Evolutionary conservation across 768 basidiomycete species (phyloP).

Genomic region (Peribolospora baueri): DNA sequence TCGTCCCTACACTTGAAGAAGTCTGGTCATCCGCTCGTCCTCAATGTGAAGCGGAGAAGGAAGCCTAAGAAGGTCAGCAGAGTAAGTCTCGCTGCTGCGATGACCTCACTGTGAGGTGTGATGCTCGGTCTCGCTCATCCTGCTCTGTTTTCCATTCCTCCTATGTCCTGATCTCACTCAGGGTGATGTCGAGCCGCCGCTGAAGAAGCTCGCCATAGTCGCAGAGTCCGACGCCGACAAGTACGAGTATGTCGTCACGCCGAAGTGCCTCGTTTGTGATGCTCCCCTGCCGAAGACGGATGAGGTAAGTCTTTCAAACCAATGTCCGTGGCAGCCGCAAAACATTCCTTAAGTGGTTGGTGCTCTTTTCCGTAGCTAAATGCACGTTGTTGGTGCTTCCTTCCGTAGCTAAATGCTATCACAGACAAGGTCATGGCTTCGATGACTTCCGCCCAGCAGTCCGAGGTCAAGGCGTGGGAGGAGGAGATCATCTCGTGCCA

Average conservation of each 20-base stretch:
- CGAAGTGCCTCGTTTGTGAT: constrained; percentile 53
- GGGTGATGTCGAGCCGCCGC: constrained; percentile 58
- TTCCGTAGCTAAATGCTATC: constrained; percentile 22
- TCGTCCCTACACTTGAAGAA: constrained; percentile 45
- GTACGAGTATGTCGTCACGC: constrained; percentile 38
- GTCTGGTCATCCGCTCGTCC: constrained; percentile 43
- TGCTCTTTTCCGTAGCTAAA: background rate
- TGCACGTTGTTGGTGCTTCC: constrained; percentile 8
- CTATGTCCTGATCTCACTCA: constrained; percentile 15
- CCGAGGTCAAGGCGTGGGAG: constrained; percentile 93
- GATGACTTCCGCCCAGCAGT: constrained; percentile 69
- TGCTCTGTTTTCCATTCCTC: background rate
- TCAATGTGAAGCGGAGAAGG: constrained; percentile 52
- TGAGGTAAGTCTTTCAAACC: constrained; percentile 1
- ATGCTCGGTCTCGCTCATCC: background rate
- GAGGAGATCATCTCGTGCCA: constrained; percentile 75
- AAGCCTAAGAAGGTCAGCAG: constrained; percentile 23
- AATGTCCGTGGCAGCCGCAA: background rate
- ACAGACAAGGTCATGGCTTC: constrained; percentile 49
- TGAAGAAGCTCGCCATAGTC: constrained; percentile 63
- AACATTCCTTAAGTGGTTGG: background rate
- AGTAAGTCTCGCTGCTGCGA: background rate
- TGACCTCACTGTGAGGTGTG: background rate
- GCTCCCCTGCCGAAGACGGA: constrained; percentile 1
- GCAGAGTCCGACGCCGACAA: constrained; percentile 57